Percentiles rank a stretch among this genome's conserved stretches.
These are phyloP conservation scores for Sporobolomyces phaffii DNA, from an alignment of 768 basidiomycete genomes.

Conservation along the genomic window DNA sequence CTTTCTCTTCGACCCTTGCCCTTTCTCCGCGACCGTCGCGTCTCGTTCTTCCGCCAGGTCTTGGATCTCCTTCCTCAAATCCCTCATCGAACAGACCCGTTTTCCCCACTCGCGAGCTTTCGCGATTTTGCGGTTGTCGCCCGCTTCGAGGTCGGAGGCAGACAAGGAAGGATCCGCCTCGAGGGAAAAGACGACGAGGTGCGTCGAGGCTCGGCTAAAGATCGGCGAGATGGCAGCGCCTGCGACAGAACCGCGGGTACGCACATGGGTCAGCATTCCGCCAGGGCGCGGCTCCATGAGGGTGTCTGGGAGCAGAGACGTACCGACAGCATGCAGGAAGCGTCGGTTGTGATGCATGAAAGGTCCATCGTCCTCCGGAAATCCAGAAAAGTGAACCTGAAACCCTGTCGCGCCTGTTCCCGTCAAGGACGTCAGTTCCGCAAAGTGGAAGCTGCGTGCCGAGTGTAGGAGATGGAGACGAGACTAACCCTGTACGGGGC, in stretches of 20 bases:
- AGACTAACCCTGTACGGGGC: conserved; percentile 22
- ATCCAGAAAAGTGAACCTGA: conserved; percentile 16
- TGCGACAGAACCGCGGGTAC: neutral
- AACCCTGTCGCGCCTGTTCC: conserved; percentile 9
- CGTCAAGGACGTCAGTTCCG: no score
- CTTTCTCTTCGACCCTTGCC: neutral
- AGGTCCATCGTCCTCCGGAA: neutral
- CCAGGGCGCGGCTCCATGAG: no score
- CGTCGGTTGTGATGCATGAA: conserved; percentile 9
- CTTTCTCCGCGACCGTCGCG: neutral
- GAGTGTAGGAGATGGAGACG: no score
- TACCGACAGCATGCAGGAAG: conserved; percentile 14
- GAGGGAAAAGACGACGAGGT: conserved; percentile 13
- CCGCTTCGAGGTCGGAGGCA: neutral
- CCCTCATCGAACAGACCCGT: conserved; percentile 6
- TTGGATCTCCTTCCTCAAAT: neutral
- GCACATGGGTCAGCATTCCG: neutral
- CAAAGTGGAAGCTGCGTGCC: no score
- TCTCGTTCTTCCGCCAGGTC: neutral
- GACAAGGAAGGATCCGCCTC: neutral
- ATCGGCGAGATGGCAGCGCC: neutral
- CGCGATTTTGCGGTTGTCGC: neutral
- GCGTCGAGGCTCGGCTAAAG: conserved; percentile 11
- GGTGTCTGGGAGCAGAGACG: neutral
- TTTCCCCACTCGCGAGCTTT: conserved; percentile 18